A percentile compares a stretch with the other conserved stretches of the same genome.
Evolutionary conservation across 2,329 filamentous ascomycete species (phyloP).

Genomic region (Penicillium sp.): DNA sequence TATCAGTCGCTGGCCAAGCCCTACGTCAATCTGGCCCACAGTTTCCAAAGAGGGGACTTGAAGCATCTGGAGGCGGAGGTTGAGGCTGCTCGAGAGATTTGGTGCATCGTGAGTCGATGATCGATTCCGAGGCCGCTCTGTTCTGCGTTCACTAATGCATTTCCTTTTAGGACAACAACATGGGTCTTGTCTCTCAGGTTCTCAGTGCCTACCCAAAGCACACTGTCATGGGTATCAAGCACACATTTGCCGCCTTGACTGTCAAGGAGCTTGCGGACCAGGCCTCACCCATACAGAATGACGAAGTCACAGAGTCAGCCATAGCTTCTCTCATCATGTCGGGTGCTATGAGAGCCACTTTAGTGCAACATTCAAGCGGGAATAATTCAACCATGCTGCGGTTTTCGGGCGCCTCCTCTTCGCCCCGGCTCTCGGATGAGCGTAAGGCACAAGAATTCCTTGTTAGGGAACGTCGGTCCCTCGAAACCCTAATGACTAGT

Average conservation of each 20-base stretch:
- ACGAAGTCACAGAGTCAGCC: constrained; percentile 36
- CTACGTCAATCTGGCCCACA: constrained; percentile 69
- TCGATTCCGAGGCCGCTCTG: background rate
- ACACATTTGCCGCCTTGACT: constrained; percentile 68
- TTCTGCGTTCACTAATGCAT: constrained; percentile 7
- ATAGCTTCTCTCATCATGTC: constrained; percentile 52
- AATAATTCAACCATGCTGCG: constrained; percentile 53
- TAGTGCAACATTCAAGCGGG: constrained; percentile 47
- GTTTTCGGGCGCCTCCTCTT: constrained; percentile 47
- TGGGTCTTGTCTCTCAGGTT: constrained; percentile 69
- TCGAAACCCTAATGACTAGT: constrained; percentile 54
- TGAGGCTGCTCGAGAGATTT: constrained; percentile 60
- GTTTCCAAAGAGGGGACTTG: constrained; percentile 65
- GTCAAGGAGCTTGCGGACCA: constrained; percentile 50
- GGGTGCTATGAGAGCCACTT: constrained; percentile 53
- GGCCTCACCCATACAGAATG: constrained; percentile 32
- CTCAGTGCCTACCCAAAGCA: constrained; percentile 71
- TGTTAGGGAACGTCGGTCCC: constrained; percentile 52
- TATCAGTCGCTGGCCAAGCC: constrained; percentile 64
- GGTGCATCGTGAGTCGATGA: constrained; percentile 56
- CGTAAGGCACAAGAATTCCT: constrained; percentile 45
- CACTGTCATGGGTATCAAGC: constrained; percentile 71
- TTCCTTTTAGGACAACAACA: constrained; percentile 65
- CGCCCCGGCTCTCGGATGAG: constrained; percentile 41
- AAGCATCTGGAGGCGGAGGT: constrained; percentile 65